These are phyloP conservation scores for Parmelia sp. DNA, from an alignment of 495 filamentous ascomycete species.

Conservation along the genomic window DNA sequence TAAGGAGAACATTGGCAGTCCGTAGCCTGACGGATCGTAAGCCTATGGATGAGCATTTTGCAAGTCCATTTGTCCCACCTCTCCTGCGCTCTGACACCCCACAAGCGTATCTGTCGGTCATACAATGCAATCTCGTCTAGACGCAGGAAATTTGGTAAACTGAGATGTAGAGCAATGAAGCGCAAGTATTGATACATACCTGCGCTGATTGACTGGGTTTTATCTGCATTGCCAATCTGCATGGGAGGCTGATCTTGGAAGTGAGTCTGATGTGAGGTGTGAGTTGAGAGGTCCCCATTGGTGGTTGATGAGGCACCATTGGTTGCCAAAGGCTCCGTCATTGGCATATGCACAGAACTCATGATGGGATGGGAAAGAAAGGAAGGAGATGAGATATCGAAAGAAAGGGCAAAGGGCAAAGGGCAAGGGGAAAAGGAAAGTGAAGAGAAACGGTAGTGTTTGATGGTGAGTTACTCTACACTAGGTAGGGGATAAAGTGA, in stretches of 20 bases:
- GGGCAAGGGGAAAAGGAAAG: neutral
- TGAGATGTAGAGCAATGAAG: neutral
- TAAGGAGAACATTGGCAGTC: conserved; percentile 81
- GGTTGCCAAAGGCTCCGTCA: conserved; percentile 7
- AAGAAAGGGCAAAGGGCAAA: neutral
- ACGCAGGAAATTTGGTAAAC: neutral
- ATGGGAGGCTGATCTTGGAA: conserved; percentile 21
- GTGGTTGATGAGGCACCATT: conserved; percentile 13
- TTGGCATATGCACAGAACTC: neutral
- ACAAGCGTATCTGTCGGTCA: conserved; percentile 96
- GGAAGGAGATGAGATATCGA: neutral
- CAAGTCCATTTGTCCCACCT: conserved; percentile 40
- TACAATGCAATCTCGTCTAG: conserved; percentile 95
- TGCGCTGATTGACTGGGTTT: conserved; percentile 44
- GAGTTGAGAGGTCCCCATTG: conserved; percentile 11
- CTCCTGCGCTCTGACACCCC: conserved; percentile 91
- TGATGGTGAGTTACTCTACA: neutral
- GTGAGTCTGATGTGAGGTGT: neutral
- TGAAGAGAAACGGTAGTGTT: too few species aligned
- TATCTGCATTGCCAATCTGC: conserved; percentile 17
- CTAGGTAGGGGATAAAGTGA: too few species aligned
- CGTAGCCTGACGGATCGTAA: conserved; percentile 56
- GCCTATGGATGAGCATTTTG: conserved; percentile 2
- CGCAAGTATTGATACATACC: conserved; percentile 32
- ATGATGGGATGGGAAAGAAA: neutral